Percentiles rank a stretch among this genome's conserved stretches.
Conservation (phyloP, 2,329 filamentous ascomycete species). For the Pyrenophora teres region DNA sequence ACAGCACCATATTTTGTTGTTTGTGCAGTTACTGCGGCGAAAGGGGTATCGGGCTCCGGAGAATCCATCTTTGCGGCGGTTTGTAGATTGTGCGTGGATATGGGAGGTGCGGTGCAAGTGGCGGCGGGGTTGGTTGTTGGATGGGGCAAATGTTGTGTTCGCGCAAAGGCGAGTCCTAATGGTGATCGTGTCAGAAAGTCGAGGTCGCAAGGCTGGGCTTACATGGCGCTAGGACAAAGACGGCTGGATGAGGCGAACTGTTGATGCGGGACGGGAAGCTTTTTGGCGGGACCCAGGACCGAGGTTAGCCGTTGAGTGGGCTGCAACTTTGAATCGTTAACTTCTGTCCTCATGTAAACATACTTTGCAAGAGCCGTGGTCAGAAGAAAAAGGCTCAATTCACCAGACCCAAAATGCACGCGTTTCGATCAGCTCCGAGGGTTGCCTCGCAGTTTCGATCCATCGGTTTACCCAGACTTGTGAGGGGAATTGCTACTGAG, state of each 20-base stretch:
- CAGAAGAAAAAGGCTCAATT: constrained; percentile 7
- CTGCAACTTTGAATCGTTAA: not conserved
- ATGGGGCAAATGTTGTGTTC: constrained; percentile 8
- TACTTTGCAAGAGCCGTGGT: not conserved
- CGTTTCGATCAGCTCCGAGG: constrained; percentile 64
- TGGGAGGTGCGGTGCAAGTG: not conserved
- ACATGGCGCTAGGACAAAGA: constrained; percentile 12
- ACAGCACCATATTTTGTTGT: constrained; percentile 76
- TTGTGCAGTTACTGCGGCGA: constrained; percentile 85
- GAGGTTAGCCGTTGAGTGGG: too few relatives aligned
- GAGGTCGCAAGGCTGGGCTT: constrained; percentile 29
- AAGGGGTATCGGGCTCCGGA: constrained; percentile 88
- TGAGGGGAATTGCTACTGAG: constrained; percentile 56
- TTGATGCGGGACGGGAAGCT: constrained; percentile 3
- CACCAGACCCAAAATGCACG: constrained; percentile 47
- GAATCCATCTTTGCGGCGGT: constrained; percentile 69
- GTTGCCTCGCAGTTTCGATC: constrained; percentile 63
- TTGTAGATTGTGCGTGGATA: not conserved
- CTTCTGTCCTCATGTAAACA: constrained; percentile 1
- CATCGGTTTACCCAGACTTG: constrained; percentile 61
- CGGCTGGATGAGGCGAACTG: not conserved
- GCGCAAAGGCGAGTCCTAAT: constrained; percentile 24
- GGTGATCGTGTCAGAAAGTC: constrained; percentile 37
- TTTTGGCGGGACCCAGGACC: constrained; percentile 8
- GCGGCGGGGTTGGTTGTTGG: constrained; percentile 4